Evolutionary conservation across 2,329 filamentous ascomycete genomes (phyloP), one percentile per base, ranked within the genome.

Genomic region (Calonectria fujianensis): DNA sequence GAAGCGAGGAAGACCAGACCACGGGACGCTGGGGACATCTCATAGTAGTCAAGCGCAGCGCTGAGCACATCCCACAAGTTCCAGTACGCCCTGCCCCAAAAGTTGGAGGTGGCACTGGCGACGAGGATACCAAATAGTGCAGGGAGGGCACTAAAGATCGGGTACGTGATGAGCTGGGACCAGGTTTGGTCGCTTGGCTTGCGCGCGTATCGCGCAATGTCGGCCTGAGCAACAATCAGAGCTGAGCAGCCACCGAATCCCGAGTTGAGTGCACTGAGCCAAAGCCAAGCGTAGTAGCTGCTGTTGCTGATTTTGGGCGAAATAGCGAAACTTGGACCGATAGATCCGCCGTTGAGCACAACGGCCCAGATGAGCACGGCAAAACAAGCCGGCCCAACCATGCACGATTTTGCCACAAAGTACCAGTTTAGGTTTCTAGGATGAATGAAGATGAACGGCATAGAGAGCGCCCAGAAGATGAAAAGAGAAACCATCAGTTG

Each of bases 1-100:
- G 79, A 70, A 1, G 80, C 80, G 35, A 85, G 37, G 27, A 54
- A 54, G 9, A 54, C 27, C 27, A 54, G 51, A 6, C 51, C 51
- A 11, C 51, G 27, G 14, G 51, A 54, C 4, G 51, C 27, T 14
- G 27, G 14, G 1, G 27, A 54, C 51, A 54, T 54, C 6, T 54
- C 51, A 20, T 54, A 54, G 51, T 54, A 54, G 27, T 54, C 51
- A 2, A 54, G 51, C 13, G 51, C 27, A 32, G 51, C 51, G 14
- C 27, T 32, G 6, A 54, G 51, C 27, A 54, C 51, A n/a, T 54
- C 51, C 51, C 51, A 54, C 24, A 54, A n/a, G 11, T 54, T 54
- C 51, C 51, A 54, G 27, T 54, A 54, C 14, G 27, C 51, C 27
- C 32, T 14, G 51, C 51, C 51, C 51, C 51, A 54, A 32, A 54